phyloP scores from a whole-genome alignment of 2,329 filamentous ascomycete species.

The Venturia effusa region DNA sequence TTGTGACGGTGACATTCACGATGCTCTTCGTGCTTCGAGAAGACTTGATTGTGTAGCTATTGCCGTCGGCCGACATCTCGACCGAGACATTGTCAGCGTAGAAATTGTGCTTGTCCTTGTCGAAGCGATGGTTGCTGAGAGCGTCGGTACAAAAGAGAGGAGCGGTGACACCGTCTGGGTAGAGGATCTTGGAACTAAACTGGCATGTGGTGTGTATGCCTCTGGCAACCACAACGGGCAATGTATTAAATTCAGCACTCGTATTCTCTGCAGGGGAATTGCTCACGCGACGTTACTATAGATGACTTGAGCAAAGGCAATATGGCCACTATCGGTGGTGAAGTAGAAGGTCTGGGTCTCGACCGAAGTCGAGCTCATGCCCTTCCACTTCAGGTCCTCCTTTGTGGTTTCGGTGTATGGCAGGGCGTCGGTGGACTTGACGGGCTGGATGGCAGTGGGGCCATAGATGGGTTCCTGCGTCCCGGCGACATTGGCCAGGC shows the following conservation, averaged over 20 bases:
- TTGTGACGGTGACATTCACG: constrained; percentile 76
- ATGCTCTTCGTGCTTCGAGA: constrained; percentile 68
- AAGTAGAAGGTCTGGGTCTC: constrained; percentile 96
- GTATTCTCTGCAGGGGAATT: constrained; percentile 10
- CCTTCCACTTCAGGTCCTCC: constrained; percentile 73
- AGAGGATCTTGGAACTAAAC: constrained; percentile 91
- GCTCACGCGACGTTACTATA: constrained; percentile 69
- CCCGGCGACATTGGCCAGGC: constrained; percentile 69
- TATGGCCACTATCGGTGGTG: constrained; percentile 62
- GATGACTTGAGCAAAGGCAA: constrained; percentile 81
- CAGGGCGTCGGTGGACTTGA: constrained; percentile 66
- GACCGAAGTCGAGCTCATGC: constrained; percentile 73
- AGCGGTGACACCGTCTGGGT: constrained; percentile 55
- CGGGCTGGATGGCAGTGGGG: constrained; percentile 72
- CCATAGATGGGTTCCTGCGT: constrained; percentile 96
- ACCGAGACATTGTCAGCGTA: constrained; percentile 78
- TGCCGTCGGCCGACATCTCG: constrained; percentile 76
- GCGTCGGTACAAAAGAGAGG: constrained; percentile 75
- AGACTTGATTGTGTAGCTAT: constrained; percentile 80
- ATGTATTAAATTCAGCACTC: constrained; percentile 15
- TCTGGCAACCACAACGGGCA: constrained; percentile 35
- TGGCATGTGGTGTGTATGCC: constrained; percentile 84
- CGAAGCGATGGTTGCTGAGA: constrained; percentile 70
- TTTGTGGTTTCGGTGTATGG: constrained; percentile 72
- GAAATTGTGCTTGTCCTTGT: constrained; percentile 71